Percentiles rank a stretch among this genome's conserved stretches.
Evolutionary conservation across 495 filamentous ascomycete genomes (phyloP).

Genomic region (Mycothermus thermophilus): DNA sequence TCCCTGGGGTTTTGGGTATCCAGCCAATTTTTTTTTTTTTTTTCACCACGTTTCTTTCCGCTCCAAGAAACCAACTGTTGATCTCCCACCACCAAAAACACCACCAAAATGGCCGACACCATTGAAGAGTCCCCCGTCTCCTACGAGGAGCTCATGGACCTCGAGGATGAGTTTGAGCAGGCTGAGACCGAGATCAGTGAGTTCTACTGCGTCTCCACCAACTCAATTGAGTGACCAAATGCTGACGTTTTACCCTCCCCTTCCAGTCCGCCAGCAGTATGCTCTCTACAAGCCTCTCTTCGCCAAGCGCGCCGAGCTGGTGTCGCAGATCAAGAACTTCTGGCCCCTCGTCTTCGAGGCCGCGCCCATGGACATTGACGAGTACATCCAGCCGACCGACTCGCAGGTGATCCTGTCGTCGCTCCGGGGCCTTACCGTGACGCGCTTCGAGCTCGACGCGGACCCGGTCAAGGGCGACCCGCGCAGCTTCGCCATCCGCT

Average conservation of each 20-base stretch:
- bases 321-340: constrained; percentile 63
- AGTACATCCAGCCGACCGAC: constrained; percentile 68
- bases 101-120: constrained; percentile 25
- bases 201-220: too few species aligned
- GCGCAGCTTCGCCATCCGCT: constrained; percentile 46
- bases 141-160: constrained; percentile 44
- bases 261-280: constrained; percentile 46
- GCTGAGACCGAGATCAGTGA: constrained; percentile 56
- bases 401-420: constrained; percentile 47
- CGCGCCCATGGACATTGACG: constrained; percentile 68
- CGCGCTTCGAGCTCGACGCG: constrained; percentile 57
- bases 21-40: not conserved
- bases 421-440: constrained; percentile 50
- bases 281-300: constrained; percentile 46
- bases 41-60: too few species aligned
- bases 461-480: constrained; percentile 44
- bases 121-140: constrained; percentile 29
- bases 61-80: too few species aligned
- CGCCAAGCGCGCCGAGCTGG: constrained; percentile 51
- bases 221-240: too few species aligned
- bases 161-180: constrained; percentile 59
- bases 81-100: too few species aligned
- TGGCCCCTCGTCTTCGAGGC: constrained; percentile 80
- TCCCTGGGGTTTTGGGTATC: too few species aligned
- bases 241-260: too few species aligned